Percentiles rank a stretch among this genome's conserved stretches.
These are phyloP conservation scores for Plasmopara viticola DNA, from an alignment of 352 stramenopile genomes.

Conservation along the genomic window DNA sequence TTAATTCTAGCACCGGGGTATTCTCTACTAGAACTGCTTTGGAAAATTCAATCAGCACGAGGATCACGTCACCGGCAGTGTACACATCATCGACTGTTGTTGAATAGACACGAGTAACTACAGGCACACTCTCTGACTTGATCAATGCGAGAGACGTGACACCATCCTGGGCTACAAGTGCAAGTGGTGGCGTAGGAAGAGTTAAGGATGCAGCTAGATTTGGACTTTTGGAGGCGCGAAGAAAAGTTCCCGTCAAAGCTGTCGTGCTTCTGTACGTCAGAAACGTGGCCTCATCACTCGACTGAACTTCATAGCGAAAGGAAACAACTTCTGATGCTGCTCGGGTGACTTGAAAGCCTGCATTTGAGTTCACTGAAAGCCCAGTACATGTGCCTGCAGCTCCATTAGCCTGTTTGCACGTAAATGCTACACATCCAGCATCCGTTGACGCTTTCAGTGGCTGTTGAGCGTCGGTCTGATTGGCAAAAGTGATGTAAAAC, in stretches of 20 bases:
- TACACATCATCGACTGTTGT: slow-evolving; percentile 45
- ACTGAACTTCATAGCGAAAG: slow-evolving; percentile 53
- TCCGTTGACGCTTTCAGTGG: slow-evolving; percentile 25
- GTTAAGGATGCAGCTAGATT: slow-evolving; percentile 21
- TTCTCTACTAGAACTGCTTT: slow-evolving; percentile 43
- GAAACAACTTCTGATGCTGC: slow-evolving; percentile 38
- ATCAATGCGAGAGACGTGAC: slow-evolving; percentile 26
- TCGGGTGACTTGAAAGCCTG: slow-evolving; percentile 29
- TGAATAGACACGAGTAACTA: slow-evolving; percentile 34
- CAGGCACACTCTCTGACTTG: slow-evolving; percentile 27
- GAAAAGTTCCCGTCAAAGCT: slow-evolving; percentile 35
- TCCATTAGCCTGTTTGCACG: slow-evolving; percentile 37
- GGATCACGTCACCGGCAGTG: slow-evolving; percentile 51
- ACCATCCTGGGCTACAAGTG: slow-evolving; percentile 10
- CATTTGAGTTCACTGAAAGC: slow-evolving; percentile 39
- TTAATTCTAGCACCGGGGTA: slow-evolving; percentile 50
- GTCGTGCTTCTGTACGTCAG: slow-evolving; percentile 26
- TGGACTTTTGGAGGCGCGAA: slow-evolving; percentile 34
- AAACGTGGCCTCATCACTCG: slow-evolving; percentile 20
- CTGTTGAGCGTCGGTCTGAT: slow-evolving; percentile 27
- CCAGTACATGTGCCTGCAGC: slow-evolving; percentile 20
- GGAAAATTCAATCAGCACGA: slow-evolving; percentile 51
- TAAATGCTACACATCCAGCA: slow-evolving; percentile 36
- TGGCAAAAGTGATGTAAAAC: slow-evolving; percentile 48
- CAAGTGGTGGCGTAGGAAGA: slow-evolving; percentile 20